Percentiles rank a stretch among this genome's conserved stretches.
Conservation (phyloP, 2,329 filamentous ascomycete genomes). For the Periglandula ipomoeae region DNA sequence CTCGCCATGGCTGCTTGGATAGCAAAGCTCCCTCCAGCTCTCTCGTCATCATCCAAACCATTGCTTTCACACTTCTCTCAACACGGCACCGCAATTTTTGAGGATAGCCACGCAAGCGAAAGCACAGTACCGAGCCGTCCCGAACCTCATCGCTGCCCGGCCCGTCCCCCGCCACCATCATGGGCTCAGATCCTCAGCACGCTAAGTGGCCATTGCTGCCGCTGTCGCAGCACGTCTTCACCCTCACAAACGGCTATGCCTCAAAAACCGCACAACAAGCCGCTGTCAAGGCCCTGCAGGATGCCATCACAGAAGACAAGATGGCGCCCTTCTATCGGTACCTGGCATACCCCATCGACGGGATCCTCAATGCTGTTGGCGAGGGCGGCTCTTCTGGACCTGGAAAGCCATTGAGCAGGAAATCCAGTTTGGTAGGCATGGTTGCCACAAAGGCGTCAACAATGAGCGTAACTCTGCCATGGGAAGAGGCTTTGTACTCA, state of each 20-base stretch:
- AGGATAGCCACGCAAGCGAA: neutral
- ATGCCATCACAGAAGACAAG: conserved; percentile 74
- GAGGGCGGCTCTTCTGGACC: conserved; percentile 45
- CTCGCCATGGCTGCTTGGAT: conserved; percentile 9
- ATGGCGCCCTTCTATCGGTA: conserved; percentile 85
- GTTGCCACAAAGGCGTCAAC: conserved; percentile 61
- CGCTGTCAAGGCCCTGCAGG: conserved; percentile 65
- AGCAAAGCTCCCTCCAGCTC: conserved; percentile 5
- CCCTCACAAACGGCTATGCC: conserved; percentile 72
- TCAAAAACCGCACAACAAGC: conserved; percentile 56
- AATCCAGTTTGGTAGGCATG: conserved; percentile 64
- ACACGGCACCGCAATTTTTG: conserved; percentile 5
- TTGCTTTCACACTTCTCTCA: conserved; percentile 9
- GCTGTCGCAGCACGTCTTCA: conserved; percentile 78
- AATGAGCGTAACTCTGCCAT: conserved; percentile 62
- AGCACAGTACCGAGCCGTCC: conserved; percentile 7
- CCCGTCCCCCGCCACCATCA: conserved; percentile 32
- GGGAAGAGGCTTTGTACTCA: conserved; percentile 85
- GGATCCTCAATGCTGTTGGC: conserved; percentile 68
- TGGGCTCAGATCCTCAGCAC: conserved; percentile 76
- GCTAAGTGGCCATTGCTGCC: conserved; percentile 76
- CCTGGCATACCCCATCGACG: conserved; percentile 72
- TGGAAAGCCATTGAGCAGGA: conserved; percentile 54
- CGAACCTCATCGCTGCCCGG: conserved; percentile 16
- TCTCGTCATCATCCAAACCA: conserved; percentile 2